Conservation (phyloP, 148 eudicot species). For the Polygonum aviculare region DNA sequence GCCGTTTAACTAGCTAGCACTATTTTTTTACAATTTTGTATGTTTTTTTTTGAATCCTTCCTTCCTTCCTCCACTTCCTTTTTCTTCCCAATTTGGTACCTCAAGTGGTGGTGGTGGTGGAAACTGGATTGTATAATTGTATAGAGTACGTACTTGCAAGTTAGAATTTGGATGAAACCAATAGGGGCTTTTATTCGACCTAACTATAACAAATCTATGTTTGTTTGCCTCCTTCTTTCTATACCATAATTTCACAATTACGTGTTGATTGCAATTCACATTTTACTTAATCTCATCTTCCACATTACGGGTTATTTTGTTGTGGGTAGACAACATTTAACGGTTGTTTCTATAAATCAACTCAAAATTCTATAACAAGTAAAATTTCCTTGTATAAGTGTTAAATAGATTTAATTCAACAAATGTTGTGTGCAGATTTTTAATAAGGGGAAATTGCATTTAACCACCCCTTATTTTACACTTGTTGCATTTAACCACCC, state of each 20-base stretch:
- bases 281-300: background rate
- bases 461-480: no score
- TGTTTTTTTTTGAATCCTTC: background rate
- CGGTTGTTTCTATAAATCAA: no score
- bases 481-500: no score
- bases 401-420: no score
- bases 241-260: no score
- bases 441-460: no score
- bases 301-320: no score
- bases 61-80: background rate
- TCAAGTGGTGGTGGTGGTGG: background rate
- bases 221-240: background rate
- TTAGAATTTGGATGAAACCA: background rate
- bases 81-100: background rate
- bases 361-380: no score
- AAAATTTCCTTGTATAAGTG: no score
- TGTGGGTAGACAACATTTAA: no score
- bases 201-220: background rate
- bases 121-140: background rate
- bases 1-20: background rate
- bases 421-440: no score
- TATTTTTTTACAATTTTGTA: background rate
- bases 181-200: background rate
- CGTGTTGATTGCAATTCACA: background rate
- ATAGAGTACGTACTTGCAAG: background rate